These are phyloP conservation scores for Cystobasidium slooffiae DNA, from an alignment of 1,284 basidiomycete species.

Conservation along the genomic window DNA sequence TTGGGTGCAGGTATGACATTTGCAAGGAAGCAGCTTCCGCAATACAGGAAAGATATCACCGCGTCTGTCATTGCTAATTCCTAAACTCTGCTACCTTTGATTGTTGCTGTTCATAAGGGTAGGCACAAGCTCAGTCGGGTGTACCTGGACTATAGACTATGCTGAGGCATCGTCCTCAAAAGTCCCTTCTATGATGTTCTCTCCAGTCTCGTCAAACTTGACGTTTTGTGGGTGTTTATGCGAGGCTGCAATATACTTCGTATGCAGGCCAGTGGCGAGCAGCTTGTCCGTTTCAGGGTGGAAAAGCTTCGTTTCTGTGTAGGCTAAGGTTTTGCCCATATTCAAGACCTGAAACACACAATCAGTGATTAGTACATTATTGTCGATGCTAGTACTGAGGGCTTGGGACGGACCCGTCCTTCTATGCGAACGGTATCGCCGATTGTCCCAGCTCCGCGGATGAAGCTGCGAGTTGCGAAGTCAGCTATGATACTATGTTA, in stretches of 20 bases:
- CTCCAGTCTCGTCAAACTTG: constrained; percentile 77
- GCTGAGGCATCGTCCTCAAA: constrained; percentile 14
- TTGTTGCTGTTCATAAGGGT: too few relatives aligned
- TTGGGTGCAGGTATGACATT: too few relatives aligned
- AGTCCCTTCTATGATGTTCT: constrained; percentile 68
- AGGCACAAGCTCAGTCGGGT: too few relatives aligned
- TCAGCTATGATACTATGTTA: constrained; percentile 55
- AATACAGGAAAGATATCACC: too few relatives aligned
- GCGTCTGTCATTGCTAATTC: too few relatives aligned
- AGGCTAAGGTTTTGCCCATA: constrained; percentile 79
- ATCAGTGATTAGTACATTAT: background rate
- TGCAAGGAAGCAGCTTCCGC: too few relatives aligned
- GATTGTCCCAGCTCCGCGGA: constrained; percentile 45
- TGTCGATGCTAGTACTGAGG: constrained; percentile 7
- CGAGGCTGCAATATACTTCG: constrained; percentile 83
- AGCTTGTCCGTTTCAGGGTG: constrained; percentile 67
- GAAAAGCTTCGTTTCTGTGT: constrained; percentile 77
- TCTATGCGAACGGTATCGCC: constrained; percentile 44
- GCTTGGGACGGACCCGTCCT: constrained; percentile 46
- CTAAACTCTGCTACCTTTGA: too few relatives aligned
- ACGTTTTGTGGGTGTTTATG: constrained; percentile 74
- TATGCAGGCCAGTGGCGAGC: constrained; percentile 71
- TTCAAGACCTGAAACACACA: constrained; percentile 3
- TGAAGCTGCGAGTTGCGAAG: constrained; percentile 65
- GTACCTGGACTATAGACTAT: too few relatives aligned